Base-by-base conservation (phyloP, 2,329 filamentous ascomycete species). In the Monosporascus ibericus region DNA sequence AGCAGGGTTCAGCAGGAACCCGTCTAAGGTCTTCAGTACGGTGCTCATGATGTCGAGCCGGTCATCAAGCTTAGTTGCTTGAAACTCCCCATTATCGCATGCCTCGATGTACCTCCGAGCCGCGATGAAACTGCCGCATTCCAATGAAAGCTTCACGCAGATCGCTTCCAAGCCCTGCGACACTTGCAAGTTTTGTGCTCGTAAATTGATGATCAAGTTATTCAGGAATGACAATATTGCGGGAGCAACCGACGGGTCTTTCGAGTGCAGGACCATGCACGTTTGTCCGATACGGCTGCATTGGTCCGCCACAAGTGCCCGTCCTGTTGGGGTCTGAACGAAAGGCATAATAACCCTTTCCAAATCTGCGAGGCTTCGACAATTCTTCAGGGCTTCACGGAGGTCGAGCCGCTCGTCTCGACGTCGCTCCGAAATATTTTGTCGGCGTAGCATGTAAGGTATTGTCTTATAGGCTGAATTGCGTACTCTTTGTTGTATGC, bases 221-320 rank as follows among this genome's bases (percentile, higher is more conserved):
- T 75, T 72, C 24, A 78, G 57, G 48, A 77, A 68, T 1, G 61
- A 55, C 39, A 77, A 59, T 37, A 64, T 25, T 2, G 60, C 46
- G 20, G 47, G 8, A 42, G 48, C n/a, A 24, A n/a, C 6, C 11
- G 56, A 56, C 47, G 66, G 57, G 6, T 58, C 54, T 15, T 24
- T 49, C n/a, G 48, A 37, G 44, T n/a, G 25, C 38, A 30, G 48
- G 2, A 9, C 25, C 30, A 6, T 15, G 48, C 46, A 54, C 17
- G 38, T 6, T 1, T 11, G 18, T 25, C 27, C 40, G 22, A 64
- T 47, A 11, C 48, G 9, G 27, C 24, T 6, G 24, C 49, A 56
- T 4, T 47, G 47, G 4, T 39, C 15, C 1, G 52, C 55, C 9
- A 65, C 22, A 1, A 58, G 48, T 15, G 37, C 36, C 38, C 56